Evolutionary conservation across 495 filamentous ascomycete species (phyloP).

Genomic region (Parathielavia hyrcaniae): DNA sequence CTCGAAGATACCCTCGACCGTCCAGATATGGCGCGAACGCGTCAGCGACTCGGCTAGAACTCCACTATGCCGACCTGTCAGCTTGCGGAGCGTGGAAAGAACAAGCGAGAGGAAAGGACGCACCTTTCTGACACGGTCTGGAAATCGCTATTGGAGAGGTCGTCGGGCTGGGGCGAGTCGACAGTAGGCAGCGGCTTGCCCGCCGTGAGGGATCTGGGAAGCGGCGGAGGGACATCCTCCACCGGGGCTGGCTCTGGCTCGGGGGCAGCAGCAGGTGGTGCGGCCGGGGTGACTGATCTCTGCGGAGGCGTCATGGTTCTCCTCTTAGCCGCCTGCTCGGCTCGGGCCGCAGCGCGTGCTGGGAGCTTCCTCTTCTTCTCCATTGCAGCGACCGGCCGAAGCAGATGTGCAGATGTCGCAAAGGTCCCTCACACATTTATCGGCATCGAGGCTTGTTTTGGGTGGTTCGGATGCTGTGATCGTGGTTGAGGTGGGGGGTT

Average conservation of each 20-base stretch:
- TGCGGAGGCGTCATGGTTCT: conserved; percentile 39
- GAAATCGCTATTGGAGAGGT: conserved; percentile 62
- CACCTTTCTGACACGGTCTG: conserved; percentile 83
- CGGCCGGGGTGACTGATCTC: conserved; percentile 33
- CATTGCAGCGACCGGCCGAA: conserved; percentile 33
- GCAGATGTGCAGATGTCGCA: conserved; percentile 16
- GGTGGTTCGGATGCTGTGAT: not conserved
- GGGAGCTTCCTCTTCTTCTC: conserved; percentile 55
- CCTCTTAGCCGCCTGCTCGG: conserved; percentile 47
- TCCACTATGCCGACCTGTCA: conserved; percentile 49
- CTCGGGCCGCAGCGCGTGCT: conserved; percentile 47
- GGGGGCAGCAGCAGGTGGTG: conserved; percentile 28
- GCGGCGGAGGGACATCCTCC: conserved; percentile 46
- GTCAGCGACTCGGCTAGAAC: conserved; percentile 76
- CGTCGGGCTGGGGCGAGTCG: conserved; percentile 57
- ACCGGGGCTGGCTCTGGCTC: conserved; percentile 26
- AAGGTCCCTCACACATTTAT: conserved; percentile 27
- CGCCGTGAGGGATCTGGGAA: conserved; percentile 50
- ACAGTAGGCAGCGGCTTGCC: conserved; percentile 70
- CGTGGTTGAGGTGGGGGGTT: not conserved
- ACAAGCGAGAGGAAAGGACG: conserved; percentile 4
- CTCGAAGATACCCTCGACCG: conserved; percentile 80
- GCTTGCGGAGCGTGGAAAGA: not conserved
- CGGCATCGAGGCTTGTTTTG: not conserved
- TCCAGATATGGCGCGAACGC: conserved; percentile 83